phyloP scores from a whole-genome alignment of 208 protist genomes.

The Leishmania mexicana region DNA sequence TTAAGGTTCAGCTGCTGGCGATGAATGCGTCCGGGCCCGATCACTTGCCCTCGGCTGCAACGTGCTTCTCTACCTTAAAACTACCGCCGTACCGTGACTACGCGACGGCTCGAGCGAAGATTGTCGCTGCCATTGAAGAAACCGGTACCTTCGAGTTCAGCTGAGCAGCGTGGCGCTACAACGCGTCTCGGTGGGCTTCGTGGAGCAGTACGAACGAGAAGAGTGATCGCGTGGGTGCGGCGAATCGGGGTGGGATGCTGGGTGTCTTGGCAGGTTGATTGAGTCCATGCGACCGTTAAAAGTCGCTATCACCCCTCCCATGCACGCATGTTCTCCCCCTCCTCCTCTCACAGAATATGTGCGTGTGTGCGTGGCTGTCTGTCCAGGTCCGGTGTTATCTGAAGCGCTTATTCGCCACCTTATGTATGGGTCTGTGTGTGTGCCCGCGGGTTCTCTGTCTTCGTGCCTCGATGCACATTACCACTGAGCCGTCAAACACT shows the following conservation, averaged over 20 bases:
- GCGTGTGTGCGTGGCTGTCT: neutral
- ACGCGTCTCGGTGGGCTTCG: neutral
- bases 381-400: neutral
- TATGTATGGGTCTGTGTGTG: neutral
- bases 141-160: slow-evolving; percentile 87
- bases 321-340: neutral
- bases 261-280: neutral
- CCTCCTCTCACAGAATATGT: neutral
- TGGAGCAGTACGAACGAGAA: neutral
- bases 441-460: neutral
- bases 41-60: slow-evolving; percentile 89
- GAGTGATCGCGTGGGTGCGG: neutral
- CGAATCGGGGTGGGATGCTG: neutral
- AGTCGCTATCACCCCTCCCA: neutral
- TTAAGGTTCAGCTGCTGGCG: slow-evolving; percentile 80
- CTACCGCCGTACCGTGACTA: slow-evolving; percentile 83
- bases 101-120: slow-evolving; percentile 74
- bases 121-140: slow-evolving; percentile 89
- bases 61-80: slow-evolving; percentile 95
- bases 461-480: neutral
- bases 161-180: slow-evolving; percentile 24
- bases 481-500: neutral
- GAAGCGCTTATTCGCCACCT: neutral
- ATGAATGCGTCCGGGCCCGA: slow-evolving; percentile 34
- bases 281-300: neutral